Base-by-base conservation (phyloP, 768 basidiomycete species). In the Tephrocybe sp. region DNA sequence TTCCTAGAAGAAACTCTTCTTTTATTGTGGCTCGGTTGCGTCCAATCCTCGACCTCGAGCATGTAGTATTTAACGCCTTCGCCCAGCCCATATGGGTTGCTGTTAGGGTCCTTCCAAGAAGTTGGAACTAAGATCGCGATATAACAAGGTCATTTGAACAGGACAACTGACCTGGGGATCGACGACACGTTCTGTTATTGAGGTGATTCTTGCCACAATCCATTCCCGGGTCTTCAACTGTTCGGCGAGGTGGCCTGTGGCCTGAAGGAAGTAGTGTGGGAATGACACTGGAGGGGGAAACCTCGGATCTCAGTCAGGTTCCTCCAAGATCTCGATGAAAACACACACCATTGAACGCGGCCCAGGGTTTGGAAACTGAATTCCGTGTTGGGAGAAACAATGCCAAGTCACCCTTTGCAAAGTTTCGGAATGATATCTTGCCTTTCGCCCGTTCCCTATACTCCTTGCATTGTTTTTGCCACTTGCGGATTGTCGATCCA, bases 391-490 rank as follows among this genome's bases (percentile, higher is more conserved):
- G 97, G 12, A 99, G 74, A 71, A 99, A 99, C 25, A 99, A 73
- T 1, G 95, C 96, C 45, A 99, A 75, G 69, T 99, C 97, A 9
- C 95, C 94, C 65, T 93, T 95, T 7, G 88, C 77, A 59, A 98
- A 98, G 71, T 95, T 96, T 60, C 93, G 78, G 69, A 98, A 98
- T 0, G 95, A 90, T 50, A 99, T 96, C 71, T 97, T 97, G 50
- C 94, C 92, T 69, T 89, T 93, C 14, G 94, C 89, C n/a, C 90
- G 83, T 58, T 98, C 96, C 39, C 94, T 80, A 53, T 98, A 98
- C 58, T 93, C 88, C 64, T 93, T 96, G 72, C 93, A 96, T 65
- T 95, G 93, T 65, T 93, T 97, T 72, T 94, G 91, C 93, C 94
- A 98, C 66, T 96, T 97, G 50, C 91, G 86, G 52, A 94, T 89